Conservation (phyloP, 495 filamentous ascomycete species). For the Penicillium canariense region DNA sequence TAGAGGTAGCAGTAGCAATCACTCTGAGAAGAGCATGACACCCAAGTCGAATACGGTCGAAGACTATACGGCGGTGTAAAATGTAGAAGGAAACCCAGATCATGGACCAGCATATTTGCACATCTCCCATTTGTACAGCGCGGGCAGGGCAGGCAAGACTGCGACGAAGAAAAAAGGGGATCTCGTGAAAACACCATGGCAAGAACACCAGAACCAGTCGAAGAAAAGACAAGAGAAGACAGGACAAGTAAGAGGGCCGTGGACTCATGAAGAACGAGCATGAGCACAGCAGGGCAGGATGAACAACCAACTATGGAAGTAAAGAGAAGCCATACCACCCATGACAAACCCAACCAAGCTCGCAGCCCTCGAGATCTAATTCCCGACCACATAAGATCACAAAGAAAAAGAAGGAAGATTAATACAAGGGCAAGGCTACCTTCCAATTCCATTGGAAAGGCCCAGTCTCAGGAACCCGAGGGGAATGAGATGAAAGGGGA, state of each 20-base stretch:
- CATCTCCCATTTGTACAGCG: conserved; percentile 23
- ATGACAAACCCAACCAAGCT: background rate
- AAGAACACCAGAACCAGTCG: conserved; percentile 14
- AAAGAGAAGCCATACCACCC: background rate
- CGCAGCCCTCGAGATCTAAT: background rate
- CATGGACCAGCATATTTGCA: conserved; percentile 22
- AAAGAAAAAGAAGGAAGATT: conserved; percentile 20
- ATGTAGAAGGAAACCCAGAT: background rate
- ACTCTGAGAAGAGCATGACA: too few relatives aligned
- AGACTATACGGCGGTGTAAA: background rate
- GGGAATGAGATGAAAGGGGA: background rate
- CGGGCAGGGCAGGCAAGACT: background rate
- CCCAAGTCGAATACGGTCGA: background rate
- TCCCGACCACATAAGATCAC: conserved; percentile 10
- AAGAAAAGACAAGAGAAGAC: background rate
- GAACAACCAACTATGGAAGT: background rate
- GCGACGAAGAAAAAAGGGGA: conserved; percentile 12
- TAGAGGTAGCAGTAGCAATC: too few relatives aligned
- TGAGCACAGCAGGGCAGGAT: background rate
- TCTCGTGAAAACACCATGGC: conserved; percentile 3
- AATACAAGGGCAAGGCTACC: conserved; percentile 20
- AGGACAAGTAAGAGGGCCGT: background rate
- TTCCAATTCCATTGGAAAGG: background rate
- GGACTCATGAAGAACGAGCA: conserved; percentile 16
- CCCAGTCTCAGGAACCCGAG: conserved; percentile 3